These are phyloP conservation scores for Debaryomyces tyrocola DNA, from an alignment of 805 yeast species.

Conservation along the genomic window DNA sequence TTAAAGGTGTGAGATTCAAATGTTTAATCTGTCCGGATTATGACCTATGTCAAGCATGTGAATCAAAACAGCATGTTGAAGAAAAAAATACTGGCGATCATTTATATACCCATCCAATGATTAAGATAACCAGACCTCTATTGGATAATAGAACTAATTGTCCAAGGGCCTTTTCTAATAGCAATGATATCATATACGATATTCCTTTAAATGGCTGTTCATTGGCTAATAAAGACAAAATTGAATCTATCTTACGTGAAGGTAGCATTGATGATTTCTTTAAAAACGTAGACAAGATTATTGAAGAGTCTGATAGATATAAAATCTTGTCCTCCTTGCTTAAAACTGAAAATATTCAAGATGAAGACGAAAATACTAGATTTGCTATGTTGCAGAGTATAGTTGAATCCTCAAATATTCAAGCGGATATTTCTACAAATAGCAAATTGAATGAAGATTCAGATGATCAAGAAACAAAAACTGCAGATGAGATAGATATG, in stretches of 20 bases:
- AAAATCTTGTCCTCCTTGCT: conserved; percentile 17
- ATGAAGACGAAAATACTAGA: conserved; percentile 17
- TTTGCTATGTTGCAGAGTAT: conserved; percentile 24
- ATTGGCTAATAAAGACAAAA: conserved; percentile 10
- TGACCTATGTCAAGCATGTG: conserved; percentile 50
- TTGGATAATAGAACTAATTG: neutral
- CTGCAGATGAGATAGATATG: neutral
- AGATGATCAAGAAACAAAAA: neutral
- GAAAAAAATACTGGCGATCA: conserved; percentile 18
- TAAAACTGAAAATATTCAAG: conserved; percentile 5
- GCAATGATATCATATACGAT: conserved; percentile 19
- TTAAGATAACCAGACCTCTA: conserved; percentile 23
- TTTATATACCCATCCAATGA: conserved; percentile 27
- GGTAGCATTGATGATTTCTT: conserved; percentile 18
- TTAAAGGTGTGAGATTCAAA: conserved; percentile 48
- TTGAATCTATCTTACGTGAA: conserved; percentile 15
- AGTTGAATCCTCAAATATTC: conserved; percentile 6
- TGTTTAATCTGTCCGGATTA: conserved; percentile 54
- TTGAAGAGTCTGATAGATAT: conserved; percentile 24
- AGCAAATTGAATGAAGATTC: neutral
- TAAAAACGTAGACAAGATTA: conserved; percentile 13
- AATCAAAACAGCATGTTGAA: conserved; percentile 13
- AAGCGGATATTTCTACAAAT: neutral
- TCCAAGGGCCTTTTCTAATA: neutral
- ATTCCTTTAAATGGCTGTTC: conserved; percentile 25